These are phyloP conservation scores for Rhizophagus clarus DNA, from an alignment of 192 early-diverging fungal species.

Conservation along the genomic window DNA sequence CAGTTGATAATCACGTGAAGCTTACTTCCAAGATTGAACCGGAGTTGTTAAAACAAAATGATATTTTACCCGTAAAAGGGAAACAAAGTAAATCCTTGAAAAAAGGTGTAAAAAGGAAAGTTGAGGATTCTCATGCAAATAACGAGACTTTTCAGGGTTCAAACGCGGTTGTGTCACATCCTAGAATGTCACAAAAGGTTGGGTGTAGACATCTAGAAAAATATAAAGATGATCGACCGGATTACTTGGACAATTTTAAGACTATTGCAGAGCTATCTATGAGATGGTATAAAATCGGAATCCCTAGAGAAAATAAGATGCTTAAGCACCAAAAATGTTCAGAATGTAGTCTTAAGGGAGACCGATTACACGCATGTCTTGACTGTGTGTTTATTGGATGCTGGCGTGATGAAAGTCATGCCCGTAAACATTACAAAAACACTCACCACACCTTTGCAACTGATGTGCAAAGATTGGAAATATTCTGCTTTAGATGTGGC, in stretches of 20 bases:
- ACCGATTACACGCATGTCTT: conserved; percentile 78
- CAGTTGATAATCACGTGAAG: neutral
- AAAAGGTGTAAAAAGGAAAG: conserved; percentile 1
- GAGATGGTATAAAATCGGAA: conserved; percentile 3
- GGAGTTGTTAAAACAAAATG: neutral
- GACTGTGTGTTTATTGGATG: conserved; percentile 84
- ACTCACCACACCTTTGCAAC: neutral
- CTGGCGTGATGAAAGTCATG: conserved; percentile 60
- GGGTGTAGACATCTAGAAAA: conserved; percentile 1
- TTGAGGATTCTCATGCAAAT: neutral
- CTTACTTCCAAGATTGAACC: neutral
- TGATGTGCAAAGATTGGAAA: conserved; percentile 26
- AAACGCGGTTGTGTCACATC: neutral
- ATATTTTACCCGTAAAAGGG: neutral
- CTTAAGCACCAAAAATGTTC: conserved; percentile 4
- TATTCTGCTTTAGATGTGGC: conserved; percentile 29
- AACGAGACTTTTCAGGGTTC: neutral
- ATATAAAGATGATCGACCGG: neutral
- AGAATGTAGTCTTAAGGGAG: neutral
- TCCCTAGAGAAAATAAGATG: neutral
- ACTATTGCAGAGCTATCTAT: conserved; percentile 19
- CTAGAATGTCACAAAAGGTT: neutral
- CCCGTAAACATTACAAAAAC: conserved; percentile 26
- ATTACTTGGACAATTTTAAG: conserved; percentile 5
- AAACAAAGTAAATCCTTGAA: neutral